These are phyloP conservation scores for Theileria orientalis DNA, from an alignment of 169 alveolate genomes.

Conservation along the genomic window DNA sequence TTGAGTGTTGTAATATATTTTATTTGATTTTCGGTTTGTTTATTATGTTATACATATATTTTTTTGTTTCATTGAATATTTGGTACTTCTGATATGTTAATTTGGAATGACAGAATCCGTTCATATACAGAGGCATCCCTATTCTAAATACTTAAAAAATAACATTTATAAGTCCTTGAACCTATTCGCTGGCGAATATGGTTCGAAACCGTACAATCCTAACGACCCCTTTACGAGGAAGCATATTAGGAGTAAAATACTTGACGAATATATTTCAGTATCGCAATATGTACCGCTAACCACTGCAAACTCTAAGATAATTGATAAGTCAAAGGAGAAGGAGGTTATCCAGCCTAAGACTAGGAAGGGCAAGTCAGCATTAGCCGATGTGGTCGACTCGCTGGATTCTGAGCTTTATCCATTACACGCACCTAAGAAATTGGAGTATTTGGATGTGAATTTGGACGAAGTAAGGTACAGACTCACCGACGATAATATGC, in stretches of 20 bases:
- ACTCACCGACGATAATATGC: conserved; percentile 37
- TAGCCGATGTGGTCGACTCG: conserved; percentile 53
- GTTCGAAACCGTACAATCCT: conserved; percentile 32
- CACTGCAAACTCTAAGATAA: conserved; percentile 2
- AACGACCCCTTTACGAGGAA: conserved; percentile 40
- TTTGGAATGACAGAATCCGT: conserved; percentile 17
- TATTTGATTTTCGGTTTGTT: too few relatives aligned
- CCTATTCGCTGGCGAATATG: conserved; percentile 60
- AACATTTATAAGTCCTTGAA: conserved; percentile 54
- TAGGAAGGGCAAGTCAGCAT: conserved; percentile 54
- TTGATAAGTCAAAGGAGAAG: conserved; percentile 15
- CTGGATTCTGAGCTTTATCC: conserved; percentile 30
- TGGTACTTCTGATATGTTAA: not conserved
- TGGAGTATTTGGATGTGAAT: conserved; percentile 32
- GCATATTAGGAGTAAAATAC: conserved; percentile 39
- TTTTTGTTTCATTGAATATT: not conserved
- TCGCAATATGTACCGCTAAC: conserved; percentile 44
- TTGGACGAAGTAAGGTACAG: not conserved
- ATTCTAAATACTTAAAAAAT: conserved; percentile 18
- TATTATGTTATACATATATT: too few relatives aligned
- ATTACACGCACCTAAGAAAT: conserved; percentile 6
- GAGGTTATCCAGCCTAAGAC: conserved; percentile 20
- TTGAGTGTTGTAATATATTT: not conserved
- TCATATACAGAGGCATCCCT: conserved; percentile 1
- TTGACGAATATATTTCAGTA: conserved; percentile 37